Base-by-base conservation (phyloP, 2,329 filamentous ascomycete genomes). In the Coniella vitis region DNA sequence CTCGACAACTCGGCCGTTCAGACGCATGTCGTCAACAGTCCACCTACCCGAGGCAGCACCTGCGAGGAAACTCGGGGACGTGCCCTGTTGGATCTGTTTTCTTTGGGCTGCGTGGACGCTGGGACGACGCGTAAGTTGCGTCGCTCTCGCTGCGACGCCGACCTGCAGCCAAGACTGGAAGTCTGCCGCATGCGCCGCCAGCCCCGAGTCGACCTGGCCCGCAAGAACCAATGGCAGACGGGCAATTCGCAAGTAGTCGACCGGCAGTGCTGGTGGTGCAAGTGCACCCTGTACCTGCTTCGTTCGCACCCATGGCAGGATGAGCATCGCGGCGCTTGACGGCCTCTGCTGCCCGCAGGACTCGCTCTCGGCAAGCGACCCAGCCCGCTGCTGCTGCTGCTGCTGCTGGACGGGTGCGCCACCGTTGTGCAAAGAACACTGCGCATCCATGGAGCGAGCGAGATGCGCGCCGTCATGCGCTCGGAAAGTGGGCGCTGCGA, bases 81-180 rank as follows among this genome's bases (percentile, higher is more conserved):
- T n/a, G n/a, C 29, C 41, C 41, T 13, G 41, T 22, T 36, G 20
- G 16, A 44, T 21, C n/a, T 22, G 14, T 14, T 13, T n/a, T 17
- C 32, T 22, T n/a, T n/a, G n/a, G n/a, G 41, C 32, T 8, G 17
- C 14, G 10, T 5, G 5, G 25, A 29, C 25, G 25, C 10, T 29
- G 25, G 17, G 17, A n/a, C 14, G 41, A 44, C 41, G 41, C 41
- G 41, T 44, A 44, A 44, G 41, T 35, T 36, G 32, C 32, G 32
- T 32, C 25, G 31, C 31, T 44, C 7, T 16, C 10, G n/a, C 12
- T 44, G 32, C 41, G 32, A 44, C 41, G 22, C 41, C 20, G 19
- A 25, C 17, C 31, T 44, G 41, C 41, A 44, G 41, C 41, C 41
- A 45, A 45, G 42, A 35, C 41, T 44, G 41, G 17, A 12, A 16